Conservation (phyloP, 106 monocot genomes). For the Allium sativum region DNA sequence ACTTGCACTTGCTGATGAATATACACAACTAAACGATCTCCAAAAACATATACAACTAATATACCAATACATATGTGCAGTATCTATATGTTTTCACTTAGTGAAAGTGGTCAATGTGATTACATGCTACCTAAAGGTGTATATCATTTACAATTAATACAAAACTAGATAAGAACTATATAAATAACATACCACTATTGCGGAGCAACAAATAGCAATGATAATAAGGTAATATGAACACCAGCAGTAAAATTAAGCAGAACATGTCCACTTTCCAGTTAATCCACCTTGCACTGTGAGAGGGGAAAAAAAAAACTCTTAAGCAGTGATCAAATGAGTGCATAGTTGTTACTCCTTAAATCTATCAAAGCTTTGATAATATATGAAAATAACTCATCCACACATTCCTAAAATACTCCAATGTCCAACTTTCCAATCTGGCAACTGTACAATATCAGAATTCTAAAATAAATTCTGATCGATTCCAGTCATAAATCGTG, state of each 20-base stretch:
- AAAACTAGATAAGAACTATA: neutral
- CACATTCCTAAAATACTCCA: no score
- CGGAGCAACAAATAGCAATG: constrained; percentile 90
- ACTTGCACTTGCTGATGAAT: no score
- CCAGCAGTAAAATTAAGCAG: constrained; percentile 75
- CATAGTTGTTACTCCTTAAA: no score
- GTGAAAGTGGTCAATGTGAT: neutral
- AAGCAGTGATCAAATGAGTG: no score
- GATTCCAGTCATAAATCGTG: no score
- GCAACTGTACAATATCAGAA: no score
- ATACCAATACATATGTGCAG: neutral
- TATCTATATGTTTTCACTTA: neutral
- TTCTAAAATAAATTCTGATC: no score
- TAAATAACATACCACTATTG: constrained; percentile 47
- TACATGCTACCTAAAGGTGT: neutral
- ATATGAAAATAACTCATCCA: no score
- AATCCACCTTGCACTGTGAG: constrained; percentile 82
- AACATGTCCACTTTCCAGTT: constrained; percentile 95
- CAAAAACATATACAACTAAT: no score
- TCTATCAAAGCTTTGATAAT: no score
- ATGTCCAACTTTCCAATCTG: no score
- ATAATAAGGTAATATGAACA: constrained; percentile 81
- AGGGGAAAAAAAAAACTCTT: neutral
- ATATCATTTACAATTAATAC: neutral
- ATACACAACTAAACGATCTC: no score